These are phyloP conservation scores for Desmodesmus armatus DNA, from an alignment of 139 green algal genomes.

Conservation along the genomic window DNA sequence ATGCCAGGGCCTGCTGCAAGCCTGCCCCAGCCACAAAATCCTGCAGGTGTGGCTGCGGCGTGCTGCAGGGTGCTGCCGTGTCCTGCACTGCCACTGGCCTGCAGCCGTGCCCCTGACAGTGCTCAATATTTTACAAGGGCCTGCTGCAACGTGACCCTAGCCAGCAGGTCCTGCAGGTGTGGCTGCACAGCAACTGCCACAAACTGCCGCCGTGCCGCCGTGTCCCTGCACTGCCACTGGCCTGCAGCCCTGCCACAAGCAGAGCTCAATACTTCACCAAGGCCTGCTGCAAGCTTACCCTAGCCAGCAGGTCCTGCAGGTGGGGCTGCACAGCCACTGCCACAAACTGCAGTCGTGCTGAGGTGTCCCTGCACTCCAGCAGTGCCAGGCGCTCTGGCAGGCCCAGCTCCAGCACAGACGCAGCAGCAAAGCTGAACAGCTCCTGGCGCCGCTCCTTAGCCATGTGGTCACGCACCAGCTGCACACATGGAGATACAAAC, in stretches of 20 bases:
- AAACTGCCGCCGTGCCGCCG: conserved; percentile 48
- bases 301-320: conserved; percentile 44
- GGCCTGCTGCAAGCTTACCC: conserved; percentile 38
- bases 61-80: conserved; percentile 46
- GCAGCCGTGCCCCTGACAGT: conserved; percentile 58
- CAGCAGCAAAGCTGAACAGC: conserved; percentile 60
- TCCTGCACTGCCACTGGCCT: conserved; percentile 43
- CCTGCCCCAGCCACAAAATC: conserved; percentile 39
- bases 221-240: conserved; percentile 47
- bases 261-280: conserved; percentile 26
- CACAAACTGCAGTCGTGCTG: conserved; percentile 51
- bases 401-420: conserved; percentile 51
- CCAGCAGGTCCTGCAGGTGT: conserved; percentile 45
- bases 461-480: conserved; percentile 44
- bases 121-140: too few species aligned
- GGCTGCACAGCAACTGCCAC: conserved; percentile 47
- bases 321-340: conserved; percentile 45
- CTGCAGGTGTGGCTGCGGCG: conserved; percentile 45
- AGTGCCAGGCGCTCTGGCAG: conserved; percentile 51
- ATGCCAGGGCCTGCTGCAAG: conserved; percentile 42
- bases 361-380: conserved; percentile 49
- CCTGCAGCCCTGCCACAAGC: too few species aligned
- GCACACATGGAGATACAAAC: neutral
- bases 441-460: conserved; percentile 49
- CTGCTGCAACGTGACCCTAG: conserved; percentile 32